phyloP scores from a whole-genome alignment of 108 stramenopile species.

The Pseudonitzschia multistriata region DNA sequence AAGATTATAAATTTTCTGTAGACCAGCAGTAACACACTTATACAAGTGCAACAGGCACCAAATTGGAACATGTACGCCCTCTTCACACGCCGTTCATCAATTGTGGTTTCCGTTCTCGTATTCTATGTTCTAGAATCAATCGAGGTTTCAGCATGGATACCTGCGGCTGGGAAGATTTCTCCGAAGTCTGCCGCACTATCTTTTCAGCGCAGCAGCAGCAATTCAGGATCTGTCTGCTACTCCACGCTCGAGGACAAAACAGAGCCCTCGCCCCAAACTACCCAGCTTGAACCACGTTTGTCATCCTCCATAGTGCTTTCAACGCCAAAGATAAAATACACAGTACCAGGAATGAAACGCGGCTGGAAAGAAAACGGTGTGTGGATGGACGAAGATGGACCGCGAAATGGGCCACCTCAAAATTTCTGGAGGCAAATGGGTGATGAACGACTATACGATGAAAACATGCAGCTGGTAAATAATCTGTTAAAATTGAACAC shows the following conservation, averaged over 20 bases:
- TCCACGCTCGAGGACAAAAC: background rate
- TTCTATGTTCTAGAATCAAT: background rate
- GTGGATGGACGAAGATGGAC: conserved; percentile 6
- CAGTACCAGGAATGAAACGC: conserved; percentile 1
- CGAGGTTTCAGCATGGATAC: conserved; percentile 5
- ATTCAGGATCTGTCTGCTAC: background rate
- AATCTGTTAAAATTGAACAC: background rate
- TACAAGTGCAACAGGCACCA: too few species aligned
- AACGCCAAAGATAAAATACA: background rate
- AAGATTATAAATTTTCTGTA: too few species aligned
- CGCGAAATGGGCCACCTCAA: conserved; percentile 5
- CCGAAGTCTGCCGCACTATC: background rate
- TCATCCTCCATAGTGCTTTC: background rate
- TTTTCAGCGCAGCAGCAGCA: background rate
- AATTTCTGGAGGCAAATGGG: conserved; percentile 12
- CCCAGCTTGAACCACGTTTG: background rate
- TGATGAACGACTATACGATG: background rate
- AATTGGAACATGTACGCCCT: background rate
- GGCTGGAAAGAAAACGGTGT: conserved; percentile 11
- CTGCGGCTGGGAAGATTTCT: background rate
- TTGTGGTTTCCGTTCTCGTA: background rate
- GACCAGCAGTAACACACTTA: too few species aligned
- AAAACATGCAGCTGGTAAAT: background rate
- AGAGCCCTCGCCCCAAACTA: background rate
- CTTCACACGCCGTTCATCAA: background rate